A percentile compares a stretch with the other conserved stretches of the same genome.
Evolutionary conservation across 352 stramenopile species (phyloP).

Genomic region (Halophytophthora batemanensis): DNA sequence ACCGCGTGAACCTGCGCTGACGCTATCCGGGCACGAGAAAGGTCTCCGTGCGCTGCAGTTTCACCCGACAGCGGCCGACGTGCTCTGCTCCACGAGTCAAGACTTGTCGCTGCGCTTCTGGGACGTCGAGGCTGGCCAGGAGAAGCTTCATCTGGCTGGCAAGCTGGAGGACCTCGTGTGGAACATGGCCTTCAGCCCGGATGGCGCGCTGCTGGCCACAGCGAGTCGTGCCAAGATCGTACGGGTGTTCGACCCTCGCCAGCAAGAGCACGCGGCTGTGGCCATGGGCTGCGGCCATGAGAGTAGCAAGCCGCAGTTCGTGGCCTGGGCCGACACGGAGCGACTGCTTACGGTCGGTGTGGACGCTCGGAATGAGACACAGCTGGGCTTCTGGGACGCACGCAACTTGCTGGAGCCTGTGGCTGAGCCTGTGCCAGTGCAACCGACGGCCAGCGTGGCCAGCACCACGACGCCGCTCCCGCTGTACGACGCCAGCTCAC

Average conservation of each 20-base stretch:
- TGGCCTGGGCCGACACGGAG: constrained; percentile 44
- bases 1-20: constrained; percentile 12
- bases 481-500: constrained; percentile 67
- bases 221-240: constrained; percentile 69
- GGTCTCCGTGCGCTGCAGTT: constrained; percentile 58
- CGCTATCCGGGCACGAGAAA: constrained; percentile 50
- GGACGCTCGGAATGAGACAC: constrained; percentile 57
- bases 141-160: constrained; percentile 35
- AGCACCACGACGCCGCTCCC: constrained; percentile 51
- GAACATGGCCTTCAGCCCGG: constrained; percentile 68
- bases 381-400: constrained; percentile 73
- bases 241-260: constrained; percentile 69
- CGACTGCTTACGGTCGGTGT: constrained; percentile 58
- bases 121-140: constrained; percentile 55
- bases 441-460: constrained; percentile 26
- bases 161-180: constrained; percentile 77
- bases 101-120: constrained; percentile 74
- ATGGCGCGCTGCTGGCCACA: constrained; percentile 63
- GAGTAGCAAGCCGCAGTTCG: constrained; percentile 65
- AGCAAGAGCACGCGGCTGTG: constrained; percentile 39
- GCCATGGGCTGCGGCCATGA: constrained; percentile 72
- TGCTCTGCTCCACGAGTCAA: constrained; percentile 55
- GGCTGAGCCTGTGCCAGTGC: constrained; percentile 24
- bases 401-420: constrained; percentile 70
- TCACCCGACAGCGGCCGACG: constrained; percentile 55